phyloP scores from a whole-genome alignment of 2,329 filamentous ascomycete species.

The Xylariomycetidae sp. region DNA sequence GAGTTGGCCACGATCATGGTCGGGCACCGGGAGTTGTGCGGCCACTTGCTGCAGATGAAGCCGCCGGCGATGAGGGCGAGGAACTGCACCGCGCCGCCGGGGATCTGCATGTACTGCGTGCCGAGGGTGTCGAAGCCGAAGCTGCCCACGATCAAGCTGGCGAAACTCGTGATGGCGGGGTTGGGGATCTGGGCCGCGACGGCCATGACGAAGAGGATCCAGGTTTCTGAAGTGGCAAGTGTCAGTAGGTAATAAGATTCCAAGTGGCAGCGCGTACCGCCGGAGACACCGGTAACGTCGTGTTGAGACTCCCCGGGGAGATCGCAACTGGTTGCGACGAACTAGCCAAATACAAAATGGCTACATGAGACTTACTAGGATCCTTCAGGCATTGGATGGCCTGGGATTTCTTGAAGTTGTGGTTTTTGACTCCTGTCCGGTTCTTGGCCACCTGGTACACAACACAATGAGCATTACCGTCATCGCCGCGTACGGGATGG shows the following conservation, averaged over 20 bases:
- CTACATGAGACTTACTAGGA: constrained; percentile 18
- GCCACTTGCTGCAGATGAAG: constrained; percentile 45
- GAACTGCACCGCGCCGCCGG: constrained; percentile 52
- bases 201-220: constrained; percentile 49
- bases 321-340: too few species aligned
- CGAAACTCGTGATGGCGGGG: constrained; percentile 44
- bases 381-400: constrained; percentile 41
- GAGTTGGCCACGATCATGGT: constrained; percentile 51
- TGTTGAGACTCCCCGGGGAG: too few species aligned
- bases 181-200: constrained; percentile 50
- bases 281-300: too few species aligned
- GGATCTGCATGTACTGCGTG: constrained; percentile 54
- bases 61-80: constrained; percentile 44
- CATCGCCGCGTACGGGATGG: too few species aligned
- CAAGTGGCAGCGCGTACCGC: too few species aligned
- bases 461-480: too few species aligned
- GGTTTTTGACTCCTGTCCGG: constrained; percentile 47
- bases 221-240: constrained; percentile 37
- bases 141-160: constrained; percentile 19
- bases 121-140: constrained; percentile 39
- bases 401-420: constrained; percentile 40
- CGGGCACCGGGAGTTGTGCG: constrained; percentile 40
- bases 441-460: constrained; percentile 36
- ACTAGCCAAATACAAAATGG: too few species aligned
- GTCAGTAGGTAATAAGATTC: too few species aligned